phyloP scores from a whole-genome alignment of 345 rosid species.

The Toxicodendron radicans region DNA sequence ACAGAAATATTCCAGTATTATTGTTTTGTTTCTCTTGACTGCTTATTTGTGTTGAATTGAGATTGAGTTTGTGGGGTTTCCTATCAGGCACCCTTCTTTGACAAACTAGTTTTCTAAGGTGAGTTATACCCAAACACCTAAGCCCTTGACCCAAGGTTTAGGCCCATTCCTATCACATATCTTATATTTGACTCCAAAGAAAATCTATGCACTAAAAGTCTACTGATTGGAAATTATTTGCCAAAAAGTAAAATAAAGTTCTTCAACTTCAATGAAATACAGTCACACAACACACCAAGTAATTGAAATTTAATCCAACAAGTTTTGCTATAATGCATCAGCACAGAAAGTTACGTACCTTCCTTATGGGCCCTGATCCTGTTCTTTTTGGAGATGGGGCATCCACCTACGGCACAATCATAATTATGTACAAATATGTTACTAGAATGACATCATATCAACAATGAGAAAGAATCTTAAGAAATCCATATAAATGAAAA shows the following conservation, averaged over 20 bases:
- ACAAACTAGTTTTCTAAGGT: no score
- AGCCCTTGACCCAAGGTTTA: no score
- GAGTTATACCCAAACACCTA: no score
- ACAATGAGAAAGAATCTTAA: not conserved
- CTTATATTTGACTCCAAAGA: not conserved
- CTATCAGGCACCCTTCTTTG: no score
- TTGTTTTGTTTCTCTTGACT: no score
- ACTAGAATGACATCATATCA: not conserved
- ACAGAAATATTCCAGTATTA: no score
- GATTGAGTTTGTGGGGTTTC: no score
- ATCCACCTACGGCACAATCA: conserved; percentile 44
- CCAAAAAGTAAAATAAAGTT: not conserved
- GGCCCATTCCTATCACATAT: no score
- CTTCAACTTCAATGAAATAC: not conserved
- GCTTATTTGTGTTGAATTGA: no score
- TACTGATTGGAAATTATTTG: not conserved
- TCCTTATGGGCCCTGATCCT: conserved; percentile 76
- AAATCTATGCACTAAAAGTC: not conserved
- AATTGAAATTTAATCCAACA: not conserved
- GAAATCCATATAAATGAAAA: not conserved
- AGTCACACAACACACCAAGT: not conserved
- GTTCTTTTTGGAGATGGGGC: conserved; percentile 45
- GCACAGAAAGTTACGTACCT: conserved; percentile 45
- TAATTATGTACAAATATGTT: not conserved
- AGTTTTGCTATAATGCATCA: not conserved